A percentile compares a stretch with the other conserved stretches of the same genome.
phyloP scores from a whole-genome alignment of 371 early-diverging fungal species.

The Mortierella sp. region DNA sequence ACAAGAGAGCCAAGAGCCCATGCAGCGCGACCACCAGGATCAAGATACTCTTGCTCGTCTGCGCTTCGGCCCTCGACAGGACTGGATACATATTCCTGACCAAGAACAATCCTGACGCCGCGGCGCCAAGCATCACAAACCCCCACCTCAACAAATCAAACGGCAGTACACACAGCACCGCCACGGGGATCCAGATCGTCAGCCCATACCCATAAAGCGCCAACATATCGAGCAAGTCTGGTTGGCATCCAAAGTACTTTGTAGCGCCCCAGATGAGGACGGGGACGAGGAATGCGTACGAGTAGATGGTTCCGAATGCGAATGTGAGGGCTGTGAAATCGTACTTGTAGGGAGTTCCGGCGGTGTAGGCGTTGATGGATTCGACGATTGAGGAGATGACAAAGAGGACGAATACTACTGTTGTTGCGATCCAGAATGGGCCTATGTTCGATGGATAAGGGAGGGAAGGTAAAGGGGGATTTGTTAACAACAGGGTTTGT shows the following conservation, averaged over 20 bases:
- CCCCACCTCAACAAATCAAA: slow-evolving; percentile 37
- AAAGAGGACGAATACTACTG: slow-evolving; percentile 92
- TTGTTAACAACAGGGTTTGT: background rate
- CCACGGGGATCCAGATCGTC: slow-evolving; percentile 92
- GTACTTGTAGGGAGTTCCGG: slow-evolving; percentile 68
- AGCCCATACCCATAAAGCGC: slow-evolving; percentile 94
- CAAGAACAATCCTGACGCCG: slow-evolving; percentile 32
- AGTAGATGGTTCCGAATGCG: slow-evolving; percentile 85
- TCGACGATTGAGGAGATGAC: slow-evolving; percentile 91
- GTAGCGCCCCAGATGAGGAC: slow-evolving; percentile 83
- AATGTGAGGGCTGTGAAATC: slow-evolving; percentile 86
- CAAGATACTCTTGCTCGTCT: slow-evolving; percentile 77
- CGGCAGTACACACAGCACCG: slow-evolving; percentile 66
- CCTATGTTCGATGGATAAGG: too few species aligned
- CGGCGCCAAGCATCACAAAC: slow-evolving; percentile 21
- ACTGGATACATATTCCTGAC: slow-evolving; percentile 74
- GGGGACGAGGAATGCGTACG: slow-evolving; percentile 83
- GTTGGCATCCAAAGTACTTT: slow-evolving; percentile 87
- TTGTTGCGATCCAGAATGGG: slow-evolving; percentile 97
- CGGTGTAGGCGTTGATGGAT: slow-evolving; percentile 81
- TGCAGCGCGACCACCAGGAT: slow-evolving; percentile 77
- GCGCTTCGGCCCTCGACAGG: slow-evolving; percentile 71
- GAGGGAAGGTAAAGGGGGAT: background rate
- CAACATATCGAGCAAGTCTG: slow-evolving; percentile 84
- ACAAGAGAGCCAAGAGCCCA: slow-evolving; percentile 78